phyloP scores from a whole-genome alignment of 305 asterid genomes.

The Nicotiana rustica region DNA sequence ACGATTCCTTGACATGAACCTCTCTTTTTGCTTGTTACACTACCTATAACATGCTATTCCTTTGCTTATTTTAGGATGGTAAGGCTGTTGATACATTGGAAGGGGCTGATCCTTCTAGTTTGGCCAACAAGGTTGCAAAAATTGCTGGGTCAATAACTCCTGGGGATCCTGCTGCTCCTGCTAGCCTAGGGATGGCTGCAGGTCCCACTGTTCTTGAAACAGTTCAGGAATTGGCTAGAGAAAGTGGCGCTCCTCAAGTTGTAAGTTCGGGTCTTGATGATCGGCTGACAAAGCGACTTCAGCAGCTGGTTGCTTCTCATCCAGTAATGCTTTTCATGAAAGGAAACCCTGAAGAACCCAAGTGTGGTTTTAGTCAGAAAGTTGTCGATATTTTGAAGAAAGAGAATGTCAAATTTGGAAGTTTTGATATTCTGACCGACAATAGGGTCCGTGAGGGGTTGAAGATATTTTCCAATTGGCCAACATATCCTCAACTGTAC shows the following conservation, averaged over 20 bases:
- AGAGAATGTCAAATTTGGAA: constrained; percentile 81
- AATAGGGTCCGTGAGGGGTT: constrained; percentile 86
- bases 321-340: constrained; percentile 92
- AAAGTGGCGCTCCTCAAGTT: constrained; percentile 47
- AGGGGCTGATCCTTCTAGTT: constrained; percentile 97
- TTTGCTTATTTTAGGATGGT: constrained; percentile 67
- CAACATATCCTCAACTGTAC: constrained; percentile 93
- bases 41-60: neutral
- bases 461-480: constrained; percentile 94
- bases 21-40: neutral
- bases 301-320: constrained; percentile 73
- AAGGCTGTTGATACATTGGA: constrained; percentile 81
- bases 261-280: constrained; percentile 48
- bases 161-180: constrained; percentile 95
- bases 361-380: constrained; percentile 93
- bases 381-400: constrained; percentile 84
- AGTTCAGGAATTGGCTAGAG: constrained; percentile 73
- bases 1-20: neutral
- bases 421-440: constrained; percentile 82
- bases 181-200: constrained; percentile 99
- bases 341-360: constrained; percentile 86
- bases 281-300: constrained; percentile 57
- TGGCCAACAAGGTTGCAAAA: constrained; percentile 98
- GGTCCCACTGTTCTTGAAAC: constrained; percentile 88
- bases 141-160: constrained; percentile 76